Evolutionary conservation across 345 rosid species (phyloP).

Genomic region (Salix suchowensis): DNA sequence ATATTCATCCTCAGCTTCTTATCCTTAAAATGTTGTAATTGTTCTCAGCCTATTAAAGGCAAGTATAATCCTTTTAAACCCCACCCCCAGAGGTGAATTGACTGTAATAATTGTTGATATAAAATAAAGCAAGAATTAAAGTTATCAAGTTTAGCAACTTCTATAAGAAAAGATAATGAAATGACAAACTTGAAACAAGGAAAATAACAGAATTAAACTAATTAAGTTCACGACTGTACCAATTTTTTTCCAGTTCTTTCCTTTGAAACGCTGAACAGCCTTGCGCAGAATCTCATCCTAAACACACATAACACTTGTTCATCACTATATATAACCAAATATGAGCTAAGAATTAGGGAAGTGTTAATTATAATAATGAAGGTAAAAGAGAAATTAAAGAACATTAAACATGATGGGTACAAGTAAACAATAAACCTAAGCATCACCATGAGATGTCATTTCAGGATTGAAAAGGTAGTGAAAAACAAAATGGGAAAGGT

Average conservation of each 20-base stretch:
- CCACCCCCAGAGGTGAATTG: not conserved
- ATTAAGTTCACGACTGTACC: conserved; percentile 39
- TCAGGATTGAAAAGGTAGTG: not conserved
- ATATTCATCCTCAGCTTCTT: not conserved
- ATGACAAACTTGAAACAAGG: not conserved
- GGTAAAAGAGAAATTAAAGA: not conserved
- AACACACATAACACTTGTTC: conserved; percentile 4
- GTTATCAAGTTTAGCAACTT: not conserved
- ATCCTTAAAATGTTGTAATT: not conserved
- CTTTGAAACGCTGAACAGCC: conserved; percentile 93
- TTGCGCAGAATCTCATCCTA: conserved; percentile 89
- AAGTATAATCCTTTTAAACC: not conserved
- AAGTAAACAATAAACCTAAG: not conserved
- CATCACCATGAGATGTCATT: not conserved
- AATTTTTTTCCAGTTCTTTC: conserved; percentile 99
- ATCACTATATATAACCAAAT: not conserved
- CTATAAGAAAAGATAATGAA: not conserved
- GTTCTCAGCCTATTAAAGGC: not conserved
- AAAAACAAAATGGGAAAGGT: not conserved
- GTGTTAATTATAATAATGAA: not conserved
- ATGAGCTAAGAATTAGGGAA: not conserved
- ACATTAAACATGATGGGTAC: not conserved
- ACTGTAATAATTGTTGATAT: not conserved
- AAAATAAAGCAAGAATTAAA: not conserved
- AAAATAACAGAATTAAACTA: not conserved